Base-by-base conservation (phyloP, 805 yeast species). In the Suhomyces prunicola region DNA sequence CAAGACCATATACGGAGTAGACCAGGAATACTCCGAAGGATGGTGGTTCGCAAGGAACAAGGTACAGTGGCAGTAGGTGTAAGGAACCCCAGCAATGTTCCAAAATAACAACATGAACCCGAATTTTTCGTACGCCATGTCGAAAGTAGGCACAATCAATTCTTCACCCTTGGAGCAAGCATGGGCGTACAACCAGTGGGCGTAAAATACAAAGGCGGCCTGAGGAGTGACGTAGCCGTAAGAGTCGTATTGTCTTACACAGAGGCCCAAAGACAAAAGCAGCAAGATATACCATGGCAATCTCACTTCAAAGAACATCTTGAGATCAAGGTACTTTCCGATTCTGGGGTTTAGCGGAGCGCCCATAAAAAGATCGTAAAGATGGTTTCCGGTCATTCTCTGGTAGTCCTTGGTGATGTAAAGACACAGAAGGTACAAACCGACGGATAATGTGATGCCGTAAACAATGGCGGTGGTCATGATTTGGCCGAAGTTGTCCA, bases 31-130 rank as follows among this genome's bases (percentile, higher is more conserved):
- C 68, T 89, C 96, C 17, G 74, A 61, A 46, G 98, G 98, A 53
- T 89, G 80, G 71, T 90, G 97, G 74, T 85, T 84, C 60, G 85
- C 85, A 63, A 94, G 74, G 77, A 74, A 94, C 63, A 94, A 78
- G 9, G 97, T 89, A 70, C 96, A 87, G 67, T 91, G 97, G 72
- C 97, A 90, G 77, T 94, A 94, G 44, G 98, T 93, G 84, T 86
- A 94, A 47, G 99, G 99, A 42, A 94, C 99, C 64, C 99, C 99
- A 31, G 97, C 97, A 69, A 94, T 90, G 76, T 94, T 94, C 99
- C 99, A 94, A 80, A 94, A 94, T 62, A 92, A 84, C 60, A 94
- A 82, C 98, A 94, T 92, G 79, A 94, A 94, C n/a, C 99, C 99
- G 64, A 94, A 94, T 74, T 94, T 94, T 72, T 94, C 99, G 72